Evolutionary conservation across 768 basidiomycete genomes (phyloP).

Genomic region (Tylopilus subfusipes): DNA sequence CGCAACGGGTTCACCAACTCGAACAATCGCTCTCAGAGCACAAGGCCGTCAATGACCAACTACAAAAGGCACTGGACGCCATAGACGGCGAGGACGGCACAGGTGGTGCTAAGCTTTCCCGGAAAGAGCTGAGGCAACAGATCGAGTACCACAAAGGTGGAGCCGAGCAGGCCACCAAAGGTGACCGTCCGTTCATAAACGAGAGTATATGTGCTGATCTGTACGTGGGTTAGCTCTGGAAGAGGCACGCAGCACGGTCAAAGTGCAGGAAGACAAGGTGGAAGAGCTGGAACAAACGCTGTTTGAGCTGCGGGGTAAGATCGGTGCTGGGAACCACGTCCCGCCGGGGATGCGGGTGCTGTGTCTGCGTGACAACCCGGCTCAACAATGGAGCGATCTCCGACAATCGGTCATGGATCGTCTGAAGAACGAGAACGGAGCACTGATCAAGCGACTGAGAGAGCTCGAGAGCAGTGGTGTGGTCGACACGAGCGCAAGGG

Average conservation of each 20-base stretch:
- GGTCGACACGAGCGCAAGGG: conserved; percentile 18
- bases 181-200: conserved; percentile 25
- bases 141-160: conserved; percentile 38
- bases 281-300: conserved; percentile 75
- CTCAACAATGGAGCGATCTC: conserved; percentile 75
- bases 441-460: conserved; percentile 63
- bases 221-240: conserved; percentile 39
- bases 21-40: conserved; percentile 54
- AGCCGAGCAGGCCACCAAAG: conserved; percentile 38
- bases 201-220: not conserved
- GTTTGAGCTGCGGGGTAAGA: conserved; percentile 73
- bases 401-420: conserved; percentile 72
- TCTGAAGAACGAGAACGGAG: conserved; percentile 79
- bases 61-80: conserved; percentile 48
- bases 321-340: conserved; percentile 70
- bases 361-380: conserved; percentile 75
- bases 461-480: conserved; percentile 50
- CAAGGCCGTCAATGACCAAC: conserved; percentile 44
- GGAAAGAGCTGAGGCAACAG: conserved; percentile 39
- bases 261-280: conserved; percentile 47
- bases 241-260: conserved; percentile 33
- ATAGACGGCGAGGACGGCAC: conserved; percentile 35
- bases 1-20: conserved; percentile 49
- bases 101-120: conserved; percentile 21
- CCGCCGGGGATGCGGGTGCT: conserved; percentile 69